Conservation (phyloP, 2,329 filamentous ascomycete genomes). For the Venturiaceae sp. region DNA sequence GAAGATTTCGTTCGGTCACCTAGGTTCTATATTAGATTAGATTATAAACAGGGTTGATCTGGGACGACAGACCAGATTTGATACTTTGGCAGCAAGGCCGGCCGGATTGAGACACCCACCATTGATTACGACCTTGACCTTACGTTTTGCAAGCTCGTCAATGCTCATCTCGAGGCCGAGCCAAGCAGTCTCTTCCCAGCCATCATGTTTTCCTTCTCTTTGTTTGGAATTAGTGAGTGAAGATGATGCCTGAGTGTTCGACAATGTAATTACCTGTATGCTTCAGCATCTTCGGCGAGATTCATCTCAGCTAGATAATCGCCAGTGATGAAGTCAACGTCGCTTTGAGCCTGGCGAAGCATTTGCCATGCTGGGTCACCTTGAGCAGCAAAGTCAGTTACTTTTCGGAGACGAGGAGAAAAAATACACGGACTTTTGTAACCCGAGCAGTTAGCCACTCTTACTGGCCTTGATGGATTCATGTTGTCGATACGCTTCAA, state of each 20-base stretch:
- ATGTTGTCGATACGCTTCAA: neutral
- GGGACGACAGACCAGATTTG: slow-evolving; percentile 23
- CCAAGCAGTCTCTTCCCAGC: slow-evolving; percentile 39
- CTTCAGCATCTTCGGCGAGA: slow-evolving; percentile 2
- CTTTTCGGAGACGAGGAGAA: neutral
- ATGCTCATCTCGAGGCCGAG: slow-evolving; percentile 37
- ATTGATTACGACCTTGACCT: slow-evolving; percentile 47
- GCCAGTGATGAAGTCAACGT: slow-evolving; percentile 42
- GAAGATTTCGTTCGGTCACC: slow-evolving; percentile 22
- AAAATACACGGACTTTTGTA: neutral
- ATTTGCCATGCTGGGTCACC: slow-evolving; percentile 13
- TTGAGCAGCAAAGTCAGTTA: neutral
- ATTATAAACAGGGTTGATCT: neutral
- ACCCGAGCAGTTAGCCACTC: slow-evolving; percentile 14
- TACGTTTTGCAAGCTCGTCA: slow-evolving; percentile 34
- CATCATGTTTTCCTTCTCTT: slow-evolving; percentile 27
- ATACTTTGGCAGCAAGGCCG: slow-evolving; percentile 37
- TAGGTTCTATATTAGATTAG: slow-evolving; percentile 13
- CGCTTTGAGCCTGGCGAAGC: slow-evolving; percentile 12
- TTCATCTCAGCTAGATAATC: slow-evolving; percentile 20
- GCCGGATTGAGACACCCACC: slow-evolving; percentile 47
- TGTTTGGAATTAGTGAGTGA: neutral
- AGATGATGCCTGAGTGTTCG: neutral
- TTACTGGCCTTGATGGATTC: slow-evolving; percentile 8
- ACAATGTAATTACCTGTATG: neutral